Percentiles rank a stretch among this genome's conserved stretches.
These are phyloP conservation scores for Achaetomium macrosporum DNA, from an alignment of 2,329 filamentous ascomycete genomes.

Conservation along the genomic window DNA sequence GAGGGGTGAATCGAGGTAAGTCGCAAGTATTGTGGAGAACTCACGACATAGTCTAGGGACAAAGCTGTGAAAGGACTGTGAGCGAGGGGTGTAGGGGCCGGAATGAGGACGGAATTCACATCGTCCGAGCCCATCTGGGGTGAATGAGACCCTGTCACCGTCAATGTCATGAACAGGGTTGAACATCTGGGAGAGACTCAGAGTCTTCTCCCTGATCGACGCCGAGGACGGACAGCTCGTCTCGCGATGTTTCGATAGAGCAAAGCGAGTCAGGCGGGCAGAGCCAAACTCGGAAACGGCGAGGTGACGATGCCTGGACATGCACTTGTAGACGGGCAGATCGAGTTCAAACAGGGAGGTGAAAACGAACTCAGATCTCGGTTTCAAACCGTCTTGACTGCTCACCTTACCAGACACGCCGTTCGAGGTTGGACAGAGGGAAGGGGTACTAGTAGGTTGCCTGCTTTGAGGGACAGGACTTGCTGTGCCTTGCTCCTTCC, in stretches of 20 bases:
- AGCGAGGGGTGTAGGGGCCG: neutral
- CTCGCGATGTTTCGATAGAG: slow-evolving; percentile 28
- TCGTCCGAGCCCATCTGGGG: slow-evolving; percentile 3
- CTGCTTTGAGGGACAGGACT: too few relatives aligned
- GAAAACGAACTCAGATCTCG: too few relatives aligned
- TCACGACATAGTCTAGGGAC: neutral
- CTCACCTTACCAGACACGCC: too few relatives aligned
- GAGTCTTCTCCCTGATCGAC: slow-evolving; percentile 27
- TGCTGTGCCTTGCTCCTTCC: too few relatives aligned
- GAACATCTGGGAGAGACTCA: neutral
- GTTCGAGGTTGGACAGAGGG: too few relatives aligned
- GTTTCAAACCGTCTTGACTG: too few relatives aligned
- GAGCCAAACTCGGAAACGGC: neutral
- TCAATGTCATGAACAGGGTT: neutral
- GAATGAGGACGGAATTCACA: slow-evolving; percentile 10
- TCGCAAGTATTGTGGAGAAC: neutral
- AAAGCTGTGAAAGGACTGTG: neutral
- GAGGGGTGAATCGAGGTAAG: neutral
- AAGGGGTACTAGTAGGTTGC: too few relatives aligned
- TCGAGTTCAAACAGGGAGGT: too few relatives aligned
- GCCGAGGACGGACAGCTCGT: slow-evolving; percentile 23
- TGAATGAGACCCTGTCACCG: slow-evolving; percentile 8
- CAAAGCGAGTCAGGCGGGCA: slow-evolving; percentile 6
- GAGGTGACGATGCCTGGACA: neutral
- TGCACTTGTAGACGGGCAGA: too few relatives aligned